Conservation (phyloP, 164 flowering plant genomes). For the Magnolia sinica region DNA sequence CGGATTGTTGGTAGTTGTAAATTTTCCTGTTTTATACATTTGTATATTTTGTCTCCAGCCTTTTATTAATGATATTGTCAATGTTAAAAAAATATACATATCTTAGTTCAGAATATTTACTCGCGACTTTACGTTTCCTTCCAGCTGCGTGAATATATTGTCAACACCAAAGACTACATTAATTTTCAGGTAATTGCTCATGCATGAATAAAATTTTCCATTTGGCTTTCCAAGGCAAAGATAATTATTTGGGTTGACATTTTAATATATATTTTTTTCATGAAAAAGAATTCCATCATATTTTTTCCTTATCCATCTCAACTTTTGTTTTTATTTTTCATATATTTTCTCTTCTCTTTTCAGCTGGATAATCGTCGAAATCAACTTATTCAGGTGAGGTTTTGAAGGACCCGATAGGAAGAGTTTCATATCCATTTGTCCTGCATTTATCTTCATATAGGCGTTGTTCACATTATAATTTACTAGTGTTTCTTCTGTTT, state of each 20-base stretch:
- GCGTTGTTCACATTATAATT: background rate
- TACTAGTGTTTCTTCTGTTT: background rate
- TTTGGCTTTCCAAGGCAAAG: background rate
- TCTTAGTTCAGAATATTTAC: background rate
- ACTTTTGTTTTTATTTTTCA: background rate
- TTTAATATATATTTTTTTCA: background rate
- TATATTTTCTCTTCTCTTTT: slow-evolving; percentile 11
- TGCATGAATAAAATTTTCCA: background rate
- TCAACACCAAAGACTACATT: slow-evolving; percentile 95
- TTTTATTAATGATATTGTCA: too few species aligned
- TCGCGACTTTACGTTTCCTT: background rate
- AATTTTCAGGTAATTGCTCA: slow-evolving; percentile 74
- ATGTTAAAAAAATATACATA: too few species aligned
- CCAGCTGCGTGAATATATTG: slow-evolving; percentile 93
- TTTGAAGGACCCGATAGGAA: background rate
- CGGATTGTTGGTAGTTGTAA: too few species aligned
- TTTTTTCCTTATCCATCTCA: too few species aligned
- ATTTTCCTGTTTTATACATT: too few species aligned
- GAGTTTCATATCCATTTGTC: background rate
- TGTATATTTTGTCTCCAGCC: too few species aligned
- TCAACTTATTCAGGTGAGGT: slow-evolving; percentile 87
- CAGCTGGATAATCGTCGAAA: slow-evolving; percentile 97
- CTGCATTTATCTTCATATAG: background rate
- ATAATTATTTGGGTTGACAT: background rate
- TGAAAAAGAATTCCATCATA: background rate